Evolutionary conservation across 495 filamentous ascomycete genomes (phyloP).

Genomic region (Xylaria cubensis): DNA sequence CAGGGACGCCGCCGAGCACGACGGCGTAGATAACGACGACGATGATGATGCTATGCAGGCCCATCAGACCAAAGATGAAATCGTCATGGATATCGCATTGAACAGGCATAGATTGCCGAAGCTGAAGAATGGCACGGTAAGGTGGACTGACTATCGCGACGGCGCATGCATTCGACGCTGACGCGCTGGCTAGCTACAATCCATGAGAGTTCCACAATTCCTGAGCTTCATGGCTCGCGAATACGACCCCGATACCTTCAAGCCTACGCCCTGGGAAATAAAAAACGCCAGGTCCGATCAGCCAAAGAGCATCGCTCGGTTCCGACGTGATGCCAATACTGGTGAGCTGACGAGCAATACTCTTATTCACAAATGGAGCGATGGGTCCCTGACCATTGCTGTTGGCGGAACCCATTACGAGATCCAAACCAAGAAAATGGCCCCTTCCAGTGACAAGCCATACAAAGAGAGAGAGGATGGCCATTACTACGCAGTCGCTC

Average conservation of each 20-base stretch:
- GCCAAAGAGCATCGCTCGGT: slow-evolving; percentile 49
- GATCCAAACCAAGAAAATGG: slow-evolving; percentile 75
- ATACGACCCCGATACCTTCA: slow-evolving; percentile 75
- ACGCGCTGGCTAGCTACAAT: slow-evolving; percentile 65
- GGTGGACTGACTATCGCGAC: slow-evolving; percentile 7
- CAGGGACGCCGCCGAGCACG: slow-evolving; percentile 54
- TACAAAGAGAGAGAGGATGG: slow-evolving; percentile 74
- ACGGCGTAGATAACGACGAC: slow-evolving; percentile 40
- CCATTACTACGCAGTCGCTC: slow-evolving; percentile 82
- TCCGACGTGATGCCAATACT: slow-evolving; percentile 49
- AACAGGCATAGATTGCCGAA: slow-evolving; percentile 73
- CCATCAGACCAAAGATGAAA: slow-evolving; percentile 57
- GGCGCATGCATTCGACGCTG: slow-evolving; percentile 7
- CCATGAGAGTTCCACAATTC: slow-evolving; percentile 80
- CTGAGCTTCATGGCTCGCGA: slow-evolving; percentile 75
- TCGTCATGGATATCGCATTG: slow-evolving; percentile 62
- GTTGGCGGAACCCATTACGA: slow-evolving; percentile 79
- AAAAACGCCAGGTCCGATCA: slow-evolving; percentile 48
- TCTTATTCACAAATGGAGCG: slow-evolving; percentile 79
- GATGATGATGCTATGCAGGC: slow-evolving; percentile 51
- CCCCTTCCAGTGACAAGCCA: slow-evolving; percentile 62
- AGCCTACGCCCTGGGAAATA: slow-evolving; percentile 54
- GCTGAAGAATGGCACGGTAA: slow-evolving; percentile 70
- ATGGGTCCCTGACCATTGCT: slow-evolving; percentile 80
- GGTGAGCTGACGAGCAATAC: slow-evolving; percentile 74